Percentiles rank a stretch among this genome's conserved stretches.
These are phyloP conservation scores for Colletotrichum musae DNA, from an alignment of 2,329 filamentous ascomycete genomes.

Conservation along the genomic window DNA sequence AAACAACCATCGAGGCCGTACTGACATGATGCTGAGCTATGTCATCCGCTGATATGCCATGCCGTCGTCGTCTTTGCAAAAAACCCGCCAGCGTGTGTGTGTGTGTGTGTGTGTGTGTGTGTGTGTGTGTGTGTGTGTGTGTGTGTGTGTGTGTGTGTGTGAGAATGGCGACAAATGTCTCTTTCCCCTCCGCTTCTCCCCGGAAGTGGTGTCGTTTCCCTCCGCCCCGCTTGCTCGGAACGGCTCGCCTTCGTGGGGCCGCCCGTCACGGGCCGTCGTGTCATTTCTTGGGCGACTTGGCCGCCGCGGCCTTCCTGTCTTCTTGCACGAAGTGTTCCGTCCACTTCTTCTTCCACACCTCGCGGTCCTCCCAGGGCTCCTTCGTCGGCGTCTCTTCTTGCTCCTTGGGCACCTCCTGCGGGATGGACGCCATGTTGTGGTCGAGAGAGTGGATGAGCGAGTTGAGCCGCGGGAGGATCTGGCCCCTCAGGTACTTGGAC, in stretches of 20 bases:
- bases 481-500: slow-evolving; percentile 33
- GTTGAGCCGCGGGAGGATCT: slow-evolving; percentile 36
- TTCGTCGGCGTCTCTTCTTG: slow-evolving; percentile 35
- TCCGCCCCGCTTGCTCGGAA: slow-evolving; percentile 1
- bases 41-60: slow-evolving; percentile 21
- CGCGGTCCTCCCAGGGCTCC: slow-evolving; percentile 39
- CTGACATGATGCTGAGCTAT: slow-evolving; percentile 18
- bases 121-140: no score
- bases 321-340: slow-evolving; percentile 34
- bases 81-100: no score
- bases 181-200: not conserved
- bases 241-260: not conserved
- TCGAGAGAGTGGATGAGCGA: slow-evolving; percentile 40
- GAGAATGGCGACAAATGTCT: slow-evolving; percentile 9
- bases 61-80: not conserved
- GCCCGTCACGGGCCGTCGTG: not conserved
- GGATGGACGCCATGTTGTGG: slow-evolving; percentile 40
- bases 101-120: no score
- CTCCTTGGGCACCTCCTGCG: slow-evolving; percentile 35
- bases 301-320: slow-evolving; percentile 30
- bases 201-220: not conserved
- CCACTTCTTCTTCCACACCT: slow-evolving; percentile 41
- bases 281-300: slow-evolving; percentile 34
- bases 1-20: slow-evolving; percentile 16
- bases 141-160: not conserved